Evolutionary conservation across 495 filamentous ascomycete species (phyloP).

Genomic region (Aspergillus ostianus): DNA sequence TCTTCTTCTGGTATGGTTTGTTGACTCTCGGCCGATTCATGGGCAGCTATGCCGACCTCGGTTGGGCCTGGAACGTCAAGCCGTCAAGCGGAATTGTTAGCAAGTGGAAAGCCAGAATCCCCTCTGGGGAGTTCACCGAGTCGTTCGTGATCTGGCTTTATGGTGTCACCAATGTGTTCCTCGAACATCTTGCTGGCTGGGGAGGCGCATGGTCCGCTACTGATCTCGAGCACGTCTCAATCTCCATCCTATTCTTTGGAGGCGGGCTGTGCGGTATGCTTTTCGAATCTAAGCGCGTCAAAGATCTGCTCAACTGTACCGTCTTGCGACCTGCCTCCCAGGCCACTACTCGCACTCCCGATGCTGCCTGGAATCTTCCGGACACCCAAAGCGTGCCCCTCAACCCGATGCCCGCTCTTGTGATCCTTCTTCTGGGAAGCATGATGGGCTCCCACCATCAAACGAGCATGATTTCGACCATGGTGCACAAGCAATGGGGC

Average conservation of each 20-base stretch:
- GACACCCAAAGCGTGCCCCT: conserved; percentile 71
- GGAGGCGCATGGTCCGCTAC: conserved; percentile 69
- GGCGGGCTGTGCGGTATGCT: conserved; percentile 96
- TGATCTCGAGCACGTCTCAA: conserved; percentile 91
- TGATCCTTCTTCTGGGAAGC: conserved; percentile 81
- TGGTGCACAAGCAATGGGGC: conserved; percentile 96
- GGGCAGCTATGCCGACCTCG: conserved; percentile 85
- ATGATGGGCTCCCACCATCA: conserved; percentile 98
- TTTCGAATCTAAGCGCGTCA: conserved; percentile 73
- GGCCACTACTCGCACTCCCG: conserved; percentile 33
- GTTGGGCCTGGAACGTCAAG: conserved; percentile 95
- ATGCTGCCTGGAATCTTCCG: conserved; percentile 55
- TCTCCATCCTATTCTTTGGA: conserved; percentile 91
- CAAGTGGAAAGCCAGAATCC: conserved; percentile 60
- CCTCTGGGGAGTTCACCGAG: conserved; percentile 84
- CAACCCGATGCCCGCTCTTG: conserved; percentile 85
- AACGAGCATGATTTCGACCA: conserved; percentile 75
- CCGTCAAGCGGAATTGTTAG: conserved; percentile 59
- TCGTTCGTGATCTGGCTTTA: conserved; percentile 86
- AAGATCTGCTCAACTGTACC: conserved; percentile 67
- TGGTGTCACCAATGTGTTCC: conserved; percentile 84
- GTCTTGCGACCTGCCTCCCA: conserved; percentile 40
- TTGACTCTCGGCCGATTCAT: conserved; percentile 87
- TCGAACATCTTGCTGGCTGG: conserved; percentile 79
- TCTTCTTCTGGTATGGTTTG: conserved; percentile 94